phyloP scores from a whole-genome alignment of 768 basidiomycete species.

The Paxillus ammoniavirescens region DNA sequence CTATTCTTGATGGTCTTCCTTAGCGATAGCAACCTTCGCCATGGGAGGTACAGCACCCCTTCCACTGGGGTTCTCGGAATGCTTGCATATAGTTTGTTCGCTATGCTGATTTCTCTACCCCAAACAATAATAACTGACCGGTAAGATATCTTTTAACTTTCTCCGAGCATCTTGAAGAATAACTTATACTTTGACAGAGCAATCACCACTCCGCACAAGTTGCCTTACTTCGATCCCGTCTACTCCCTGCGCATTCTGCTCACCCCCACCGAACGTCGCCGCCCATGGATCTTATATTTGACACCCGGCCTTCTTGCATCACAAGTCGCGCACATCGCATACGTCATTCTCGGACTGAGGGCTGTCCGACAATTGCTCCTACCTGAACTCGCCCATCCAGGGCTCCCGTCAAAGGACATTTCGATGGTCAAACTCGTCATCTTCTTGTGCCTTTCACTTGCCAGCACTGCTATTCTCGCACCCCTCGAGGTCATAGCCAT shows the following conservation, averaged over 20 bases:
- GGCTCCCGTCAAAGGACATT: constrained; percentile 37
- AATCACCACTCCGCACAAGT: constrained; percentile 78
- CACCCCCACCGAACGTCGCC: constrained; percentile 76
- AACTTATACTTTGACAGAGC: constrained; percentile 44
- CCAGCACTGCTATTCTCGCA: constrained; percentile 59
- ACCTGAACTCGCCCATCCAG: constrained; percentile 44
- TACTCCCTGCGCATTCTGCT: constrained; percentile 67
- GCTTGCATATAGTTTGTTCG: constrained; percentile 59
- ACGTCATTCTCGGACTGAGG: constrained; percentile 43
- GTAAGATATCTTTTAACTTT: constrained; percentile 36
- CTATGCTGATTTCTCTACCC: constrained; percentile 67
- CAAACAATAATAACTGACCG: constrained; percentile 74
- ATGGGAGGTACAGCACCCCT: constrained; percentile 65
- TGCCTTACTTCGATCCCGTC: constrained; percentile 59
- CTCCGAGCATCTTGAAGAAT: not conserved
- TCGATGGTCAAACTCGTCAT: constrained; percentile 50
- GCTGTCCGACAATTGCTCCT: constrained; percentile 53
- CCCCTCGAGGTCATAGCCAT: constrained; percentile 81
- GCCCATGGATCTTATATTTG: constrained; percentile 78
- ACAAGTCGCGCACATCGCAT: constrained; percentile 43
- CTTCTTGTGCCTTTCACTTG: constrained; percentile 53
- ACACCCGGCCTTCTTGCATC: constrained; percentile 64
- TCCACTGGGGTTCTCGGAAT: constrained; percentile 59
- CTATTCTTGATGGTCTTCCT: constrained; percentile 56
- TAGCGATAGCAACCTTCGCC: constrained; percentile 56